Base-by-base conservation (phyloP, 495 filamentous ascomycete species). In the Terfezia boudieri region DNA sequence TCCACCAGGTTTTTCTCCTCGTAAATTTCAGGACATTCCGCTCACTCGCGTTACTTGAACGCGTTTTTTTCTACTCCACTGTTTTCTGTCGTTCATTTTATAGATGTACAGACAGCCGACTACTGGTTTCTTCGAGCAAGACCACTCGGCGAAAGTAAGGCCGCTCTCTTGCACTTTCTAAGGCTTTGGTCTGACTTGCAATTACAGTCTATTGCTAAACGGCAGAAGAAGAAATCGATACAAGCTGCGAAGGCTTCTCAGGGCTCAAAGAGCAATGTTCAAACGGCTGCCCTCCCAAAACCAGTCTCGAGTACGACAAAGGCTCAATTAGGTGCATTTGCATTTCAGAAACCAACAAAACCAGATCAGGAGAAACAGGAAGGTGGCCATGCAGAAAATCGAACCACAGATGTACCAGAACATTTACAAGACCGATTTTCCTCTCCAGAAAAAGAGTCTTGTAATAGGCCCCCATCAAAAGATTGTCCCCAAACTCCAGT, bases 401-500 rank as follows among this genome's bases (percentile, higher is more conserved):
- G 66, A 51, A 68, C 67, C 43, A 36, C 32, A 5, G 20, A 35
- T 26, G 48, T 38, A 16, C 50, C 64, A 71, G 55, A 60, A 56
- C 8, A 69, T 67, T 49, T 70, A 67, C 68, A 53, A 68, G 50
- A 69, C 41, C 12, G 4, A 14, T 20, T 20, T 14, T 46, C 41
- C 2, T 46, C 41, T 14, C 14, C 69, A 62, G 70, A 67, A 49
- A 71, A 69, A 48, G 62, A 67, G 46, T 65, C 66, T 53, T 57
- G 64, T 53, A 61, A 62, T 35, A 59, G 66, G 16, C 58, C 60
- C 36, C 60, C 64, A 26, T 59, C 58, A 50, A 72, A 70, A 52
- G 67, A 79, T 66, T 71, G 74, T 56, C 74, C 82, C 4, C 78
- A 77, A 46, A 93, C 89, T 3, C 89, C 89, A 0, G 76, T 78